Base-by-base conservation (phyloP, 1,139 yeast genomes). In the Wickerhamomyces sp. region DNA sequence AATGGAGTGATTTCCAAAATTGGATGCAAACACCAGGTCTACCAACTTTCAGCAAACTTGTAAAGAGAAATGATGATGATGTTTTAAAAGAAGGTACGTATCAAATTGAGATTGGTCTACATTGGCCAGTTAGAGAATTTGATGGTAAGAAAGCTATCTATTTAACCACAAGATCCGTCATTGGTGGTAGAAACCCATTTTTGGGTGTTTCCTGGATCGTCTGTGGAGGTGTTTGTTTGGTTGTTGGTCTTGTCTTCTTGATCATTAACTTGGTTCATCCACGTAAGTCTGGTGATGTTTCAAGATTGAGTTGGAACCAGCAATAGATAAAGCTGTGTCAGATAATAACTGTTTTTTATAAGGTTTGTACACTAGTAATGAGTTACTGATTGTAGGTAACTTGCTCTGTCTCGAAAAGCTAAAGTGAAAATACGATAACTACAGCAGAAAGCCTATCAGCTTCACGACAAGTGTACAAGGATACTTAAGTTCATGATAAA, bases 21-120 rank as follows among this genome's bases (percentile, higher is more conserved):
- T 91, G 99, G 99, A 89, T 91, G 96, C 78, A 88, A 52, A 81
- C 97, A 3, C 82, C 96, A 4, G 97, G 91, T 1, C 69, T 93
- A 42, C 81, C 97, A 9, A 78, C 78, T 21, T 91, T 93, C 55
- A 77, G 85, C 52, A 88, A 88, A 59, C 66, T 91, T 55, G 87
- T 83, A 4, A 66, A 78, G 45, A 76, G 95, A 55, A 89, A 89
- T 57, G 94, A 87, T 56, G 58, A 78, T 29, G 75, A 75, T 23
- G 57, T 64, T 4, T 61, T 91, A 50, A 55, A 60, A 6, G 61
- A 67, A 6, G 98, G 98, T 16, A 70, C 70, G 5, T 91, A 91
- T 58, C 77, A 77, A 55, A 68, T 86, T 27, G 61, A 72, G 23
- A 72, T 88, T 39, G 95, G 89, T 3, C 68, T 85, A 47, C 93